Evolutionary conservation across 805 yeast genomes (phyloP).

Genomic region (Kuraishia ogatae): DNA sequence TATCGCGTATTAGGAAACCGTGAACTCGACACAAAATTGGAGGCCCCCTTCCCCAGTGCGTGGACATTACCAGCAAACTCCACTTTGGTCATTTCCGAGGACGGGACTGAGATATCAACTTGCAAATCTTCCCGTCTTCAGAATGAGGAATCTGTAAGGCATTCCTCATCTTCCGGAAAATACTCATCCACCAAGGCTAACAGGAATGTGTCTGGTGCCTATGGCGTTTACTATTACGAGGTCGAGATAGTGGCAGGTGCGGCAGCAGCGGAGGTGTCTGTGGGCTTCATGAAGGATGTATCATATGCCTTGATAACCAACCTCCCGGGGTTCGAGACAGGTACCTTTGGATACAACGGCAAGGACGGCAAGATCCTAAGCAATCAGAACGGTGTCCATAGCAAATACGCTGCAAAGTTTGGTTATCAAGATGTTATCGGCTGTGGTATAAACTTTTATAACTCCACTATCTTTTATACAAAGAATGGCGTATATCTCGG

Average conservation of each 20-base stretch:
- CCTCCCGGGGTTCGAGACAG: slow-evolving; percentile 37
- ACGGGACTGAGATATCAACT: slow-evolving; percentile 17
- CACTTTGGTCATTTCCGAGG: slow-evolving; percentile 11
- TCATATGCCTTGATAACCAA: slow-evolving; percentile 18
- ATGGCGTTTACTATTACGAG: slow-evolving; percentile 46
- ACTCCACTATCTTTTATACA: slow-evolving; percentile 61
- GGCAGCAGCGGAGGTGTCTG: slow-evolving; percentile 29
- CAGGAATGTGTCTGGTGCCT: slow-evolving; percentile 24
- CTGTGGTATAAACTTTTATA: slow-evolving; percentile 69
- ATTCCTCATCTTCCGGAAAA: slow-evolving; percentile 7
- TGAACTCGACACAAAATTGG: background rate
- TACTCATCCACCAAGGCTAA: slow-evolving; percentile 22
- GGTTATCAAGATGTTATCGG: slow-evolving; percentile 65
- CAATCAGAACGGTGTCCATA: slow-evolving; percentile 27
- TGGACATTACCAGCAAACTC: slow-evolving; percentile 15
- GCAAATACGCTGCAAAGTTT: slow-evolving; percentile 34
- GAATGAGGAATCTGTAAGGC: slow-evolving; percentile 5
- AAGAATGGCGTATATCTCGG: slow-evolving; percentile 69
- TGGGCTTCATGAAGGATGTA: slow-evolving; percentile 32
- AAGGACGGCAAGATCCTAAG: slow-evolving; percentile 36
- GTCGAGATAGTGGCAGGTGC: slow-evolving; percentile 28
- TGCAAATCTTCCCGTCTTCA: slow-evolving; percentile 5
- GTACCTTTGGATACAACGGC: slow-evolving; percentile 46
- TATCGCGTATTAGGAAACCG: slow-evolving; percentile 2
- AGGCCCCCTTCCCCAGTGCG: slow-evolving; percentile 16